These are phyloP conservation scores for Aspergillus costaricaensis DNA, from an alignment of 2,329 filamentous ascomycete species.

Conservation along the genomic window DNA sequence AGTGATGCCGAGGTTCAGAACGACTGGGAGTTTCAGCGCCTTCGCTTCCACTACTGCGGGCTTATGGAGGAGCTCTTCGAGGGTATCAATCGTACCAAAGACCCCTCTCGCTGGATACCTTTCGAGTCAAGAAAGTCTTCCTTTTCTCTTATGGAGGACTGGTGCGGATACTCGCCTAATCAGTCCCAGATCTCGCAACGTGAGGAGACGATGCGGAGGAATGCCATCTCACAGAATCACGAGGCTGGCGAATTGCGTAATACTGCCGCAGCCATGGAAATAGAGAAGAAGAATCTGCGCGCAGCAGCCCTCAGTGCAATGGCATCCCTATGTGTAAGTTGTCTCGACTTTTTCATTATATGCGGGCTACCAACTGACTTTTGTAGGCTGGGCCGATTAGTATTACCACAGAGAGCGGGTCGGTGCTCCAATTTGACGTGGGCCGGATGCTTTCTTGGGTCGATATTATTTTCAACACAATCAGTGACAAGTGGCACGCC, in stretches of 20 bases:
- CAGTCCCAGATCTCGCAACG: constrained; percentile 77
- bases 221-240: constrained; percentile 75
- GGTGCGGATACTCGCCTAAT: constrained; percentile 96
- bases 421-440: constrained; percentile 87
- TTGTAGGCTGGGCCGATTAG: constrained; percentile 67
- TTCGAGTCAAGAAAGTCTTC: constrained; percentile 95
- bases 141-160: constrained; percentile 97
- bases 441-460: constrained; percentile 93
- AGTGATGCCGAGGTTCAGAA: constrained; percentile 94
- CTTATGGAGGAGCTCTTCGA: constrained; percentile 91
- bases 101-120: constrained; percentile 91
- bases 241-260: constrained; percentile 73
- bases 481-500: constrained; percentile 86
- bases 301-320: constrained; percentile 92
- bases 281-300: constrained; percentile 89
- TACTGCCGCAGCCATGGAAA: constrained; percentile 88
- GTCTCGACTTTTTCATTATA: constrained; percentile 25
- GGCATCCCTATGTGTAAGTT: constrained; percentile 82
- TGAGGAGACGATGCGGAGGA: constrained; percentile 85
- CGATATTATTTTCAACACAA: constrained; percentile 87
- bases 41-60: constrained; percentile 91
- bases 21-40: constrained; percentile 89
- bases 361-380: constrained; percentile 16
- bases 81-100: constrained; percentile 79
- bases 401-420: constrained; percentile 83